Evolutionary conservation across 305 asterid species (phyloP), one percentile per base, ranked within the genome.

Genomic region (Ajuga reptans): DNA sequence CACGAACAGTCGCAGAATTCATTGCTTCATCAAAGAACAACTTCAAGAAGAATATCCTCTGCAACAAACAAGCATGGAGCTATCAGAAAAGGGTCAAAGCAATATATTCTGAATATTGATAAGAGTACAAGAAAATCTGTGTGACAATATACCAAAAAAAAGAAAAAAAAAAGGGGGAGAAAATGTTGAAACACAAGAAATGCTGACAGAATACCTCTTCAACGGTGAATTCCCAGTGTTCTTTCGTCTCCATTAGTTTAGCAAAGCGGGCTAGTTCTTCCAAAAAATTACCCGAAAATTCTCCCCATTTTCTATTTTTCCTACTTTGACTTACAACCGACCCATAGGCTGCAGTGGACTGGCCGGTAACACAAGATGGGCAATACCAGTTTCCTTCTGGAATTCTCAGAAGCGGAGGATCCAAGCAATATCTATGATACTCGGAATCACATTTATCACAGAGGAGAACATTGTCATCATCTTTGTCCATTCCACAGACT

Each of bases 351-450:
- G 86, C 64, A 75, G 73, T 53, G 61, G 63, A 69, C 69, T 74
- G 78, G 54, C 87, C 92, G 68, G 88, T 49, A 66, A 84, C 87
- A 81, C 98, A 94, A 12, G 92, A 84, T 61, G 99, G 99, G 83
- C 98, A 94, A 77, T 86, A 89, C 99, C 99, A 94, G 66, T 88
- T 85, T 67, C 96, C 97, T 49, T 79, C 85, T 4, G 99, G 99
- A 75, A 91, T 87, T 78, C 76, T 84, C 7, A 74, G 68, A 55
- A 94, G 97, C 29, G 98, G 99, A 75, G 99, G 99, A 83, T 81
- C 85, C 81, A 94, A 79, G 85, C 99, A 94, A 78, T 91, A 94
- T 62, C 89, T 83, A 75, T 94, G 99, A 74, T 86, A 91, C 85
- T 85, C 99, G 0, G 96, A 86, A 83, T 94, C 96, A 63, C 99